Percentiles rank a stretch among this genome's conserved stretches.
These are phyloP conservation scores for Prinsepia uniflora DNA, from an alignment of 306 rosid species.

Conservation along the genomic window DNA sequence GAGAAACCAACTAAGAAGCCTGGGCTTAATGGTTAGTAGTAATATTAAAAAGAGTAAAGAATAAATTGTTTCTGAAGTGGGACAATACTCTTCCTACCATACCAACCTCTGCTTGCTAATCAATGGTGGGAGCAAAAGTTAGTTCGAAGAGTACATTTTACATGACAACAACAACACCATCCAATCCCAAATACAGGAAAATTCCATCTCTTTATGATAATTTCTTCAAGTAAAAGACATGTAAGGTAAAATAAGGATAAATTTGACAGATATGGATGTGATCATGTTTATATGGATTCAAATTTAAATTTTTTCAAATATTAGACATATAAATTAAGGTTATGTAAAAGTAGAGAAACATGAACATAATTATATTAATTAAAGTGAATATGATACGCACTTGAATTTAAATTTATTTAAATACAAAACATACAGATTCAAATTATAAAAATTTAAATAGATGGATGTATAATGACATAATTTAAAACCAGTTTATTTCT, in stretches of 20 bases:
- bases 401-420: too few relatives aligned
- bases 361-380: too few relatives aligned
- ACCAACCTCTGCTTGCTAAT: not conserved
- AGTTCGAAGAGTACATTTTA: constrained; percentile 6
- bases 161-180: not conserved
- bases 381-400: too few relatives aligned
- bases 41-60: not conserved
- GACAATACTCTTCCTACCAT: not conserved
- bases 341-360: not conserved
- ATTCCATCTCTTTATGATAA: not conserved
- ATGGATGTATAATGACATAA: too few relatives aligned
- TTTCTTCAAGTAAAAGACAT: not conserved
- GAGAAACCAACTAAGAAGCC: too few relatives aligned
- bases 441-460: too few relatives aligned
- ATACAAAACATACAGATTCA: too few relatives aligned
- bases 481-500: too few relatives aligned
- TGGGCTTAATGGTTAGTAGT: too few relatives aligned
- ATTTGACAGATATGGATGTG: too few relatives aligned
- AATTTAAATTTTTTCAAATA: not conserved
- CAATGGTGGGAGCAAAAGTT: not conserved
- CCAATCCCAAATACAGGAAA: not conserved
- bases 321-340: not conserved
- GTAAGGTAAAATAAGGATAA: not conserved
- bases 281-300: too few relatives aligned
- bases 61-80: not conserved